Percentiles rank a stretch among this genome's conserved stretches.
Conservation (phyloP, 306 rosid species). For the Rosa lucieae region DNA sequence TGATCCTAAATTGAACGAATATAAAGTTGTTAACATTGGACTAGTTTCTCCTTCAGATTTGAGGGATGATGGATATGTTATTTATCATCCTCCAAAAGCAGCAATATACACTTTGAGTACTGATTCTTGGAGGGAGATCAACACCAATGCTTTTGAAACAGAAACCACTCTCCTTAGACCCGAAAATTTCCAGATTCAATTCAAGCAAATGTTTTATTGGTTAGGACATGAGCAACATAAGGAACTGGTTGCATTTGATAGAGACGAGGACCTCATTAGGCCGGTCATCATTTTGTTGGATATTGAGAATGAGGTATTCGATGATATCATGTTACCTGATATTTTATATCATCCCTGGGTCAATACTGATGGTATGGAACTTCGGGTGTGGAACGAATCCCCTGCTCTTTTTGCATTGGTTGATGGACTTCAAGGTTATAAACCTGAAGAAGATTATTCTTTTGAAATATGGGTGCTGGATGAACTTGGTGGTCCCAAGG, state of each 20-base stretch:
- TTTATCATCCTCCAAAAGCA: neutral
- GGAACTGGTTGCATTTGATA: neutral
- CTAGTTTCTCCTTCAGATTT: neutral
- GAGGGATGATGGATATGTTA: neutral
- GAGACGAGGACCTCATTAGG: neutral
- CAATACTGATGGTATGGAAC: no score
- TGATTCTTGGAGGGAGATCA: constrained; percentile 4
- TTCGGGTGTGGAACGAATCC: neutral
- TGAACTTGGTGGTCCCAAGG: neutral
- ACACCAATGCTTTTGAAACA: neutral
- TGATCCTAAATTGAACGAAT: constrained; percentile 1
- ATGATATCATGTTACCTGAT: neutral
- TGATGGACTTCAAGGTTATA: neutral
- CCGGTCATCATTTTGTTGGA: neutral
- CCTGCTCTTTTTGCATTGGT: neutral
- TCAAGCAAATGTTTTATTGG: constrained; percentile 12
- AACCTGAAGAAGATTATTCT: neutral
- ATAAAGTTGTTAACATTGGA: neutral
- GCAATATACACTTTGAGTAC: neutral
- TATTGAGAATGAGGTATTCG: neutral
- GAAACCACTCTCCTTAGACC: neutral
- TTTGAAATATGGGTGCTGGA: neutral
- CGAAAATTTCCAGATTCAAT: neutral
- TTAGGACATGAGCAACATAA: neutral
- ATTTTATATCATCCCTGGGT: neutral